A percentile compares a stretch with the other conserved stretches of the same genome.
Evolutionary conservation across 1,284 basidiomycete species (phyloP).

Genomic region (Ustilago lituana): DNA sequence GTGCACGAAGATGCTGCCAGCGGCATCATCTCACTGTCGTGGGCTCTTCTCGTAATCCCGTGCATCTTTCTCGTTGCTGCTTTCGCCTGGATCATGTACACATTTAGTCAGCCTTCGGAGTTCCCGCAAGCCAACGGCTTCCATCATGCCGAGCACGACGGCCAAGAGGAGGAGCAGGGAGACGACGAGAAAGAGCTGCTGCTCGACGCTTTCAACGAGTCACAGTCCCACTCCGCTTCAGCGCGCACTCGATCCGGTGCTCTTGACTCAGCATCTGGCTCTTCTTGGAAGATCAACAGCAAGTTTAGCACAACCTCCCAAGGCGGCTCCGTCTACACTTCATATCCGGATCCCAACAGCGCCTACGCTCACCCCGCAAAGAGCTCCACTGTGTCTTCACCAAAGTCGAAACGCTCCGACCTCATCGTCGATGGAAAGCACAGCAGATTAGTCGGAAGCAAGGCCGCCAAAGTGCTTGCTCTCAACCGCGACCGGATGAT

Average conservation of each 20-base stretch:
- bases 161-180: slow-evolving; percentile 1
- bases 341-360: slow-evolving; percentile 29
- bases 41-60: slow-evolving; percentile 36
- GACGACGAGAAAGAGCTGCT: slow-evolving; percentile 42
- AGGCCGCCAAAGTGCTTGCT: slow-evolving; percentile 33
- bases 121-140: slow-evolving; percentile 24
- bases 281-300: slow-evolving; percentile 40
- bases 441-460: slow-evolving; percentile 25
- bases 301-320: slow-evolving; percentile 41
- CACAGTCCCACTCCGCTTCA: slow-evolving; percentile 18
- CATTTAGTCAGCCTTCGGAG: slow-evolving; percentile 34
- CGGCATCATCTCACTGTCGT: slow-evolving; percentile 37
- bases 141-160: slow-evolving; percentile 10
- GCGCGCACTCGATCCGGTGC: not conserved
- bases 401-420: slow-evolving; percentile 17
- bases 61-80: slow-evolving; percentile 39
- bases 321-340: slow-evolving; percentile 33
- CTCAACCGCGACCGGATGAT: slow-evolving; percentile 28
- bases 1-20: slow-evolving; percentile 28
- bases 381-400: slow-evolving; percentile 8
- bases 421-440: slow-evolving; percentile 11
- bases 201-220: slow-evolving; percentile 35
- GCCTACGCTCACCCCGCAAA: slow-evolving; percentile 9
- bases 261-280: slow-evolving; percentile 1
- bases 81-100: slow-evolving; percentile 37